Conservation (phyloP, 2,329 filamentous ascomycete species). For the Aplosporella prunicola region DNA sequence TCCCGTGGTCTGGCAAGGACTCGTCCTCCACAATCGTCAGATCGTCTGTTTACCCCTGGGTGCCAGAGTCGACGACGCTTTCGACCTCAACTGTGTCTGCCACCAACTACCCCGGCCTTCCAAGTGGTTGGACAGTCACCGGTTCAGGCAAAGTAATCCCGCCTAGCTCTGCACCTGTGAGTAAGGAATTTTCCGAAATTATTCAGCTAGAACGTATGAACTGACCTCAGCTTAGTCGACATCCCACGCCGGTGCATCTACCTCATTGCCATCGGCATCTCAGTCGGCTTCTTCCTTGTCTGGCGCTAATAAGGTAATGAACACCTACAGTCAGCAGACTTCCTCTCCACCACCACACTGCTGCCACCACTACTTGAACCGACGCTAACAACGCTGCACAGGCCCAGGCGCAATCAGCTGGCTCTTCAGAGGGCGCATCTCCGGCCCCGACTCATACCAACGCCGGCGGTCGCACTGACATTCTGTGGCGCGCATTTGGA, state of each 20-base stretch:
- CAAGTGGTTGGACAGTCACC: slow-evolving; percentile 73
- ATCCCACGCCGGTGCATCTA: slow-evolving; percentile 45
- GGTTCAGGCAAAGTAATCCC: slow-evolving; percentile 70
- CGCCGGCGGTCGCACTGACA: not conserved
- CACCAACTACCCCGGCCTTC: slow-evolving; percentile 50
- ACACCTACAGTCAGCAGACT: slow-evolving; percentile 40
- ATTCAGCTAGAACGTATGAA: slow-evolving; percentile 4
- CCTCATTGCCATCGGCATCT: slow-evolving; percentile 39
- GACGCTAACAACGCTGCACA: not conserved
- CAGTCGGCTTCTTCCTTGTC: slow-evolving; percentile 36
- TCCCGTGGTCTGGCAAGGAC: slow-evolving; percentile 57
- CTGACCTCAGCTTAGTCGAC: slow-evolving; percentile 34
- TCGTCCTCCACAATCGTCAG: slow-evolving; percentile 43
- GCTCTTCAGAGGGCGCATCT: not conserved
- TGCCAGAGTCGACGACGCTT: slow-evolving; percentile 45
- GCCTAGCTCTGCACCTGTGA: slow-evolving; percentile 56
- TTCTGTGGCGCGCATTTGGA: slow-evolving; percentile 1
- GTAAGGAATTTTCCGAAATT: slow-evolving; percentile 46
- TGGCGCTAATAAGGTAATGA: slow-evolving; percentile 33
- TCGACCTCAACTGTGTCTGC: slow-evolving; percentile 37
- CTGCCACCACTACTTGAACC: not conserved
- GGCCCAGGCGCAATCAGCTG: slow-evolving; percentile 4
- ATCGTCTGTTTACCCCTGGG: slow-evolving; percentile 55
- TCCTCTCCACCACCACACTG: slow-evolving; percentile 37
- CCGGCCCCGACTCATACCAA: not conserved